Evolutionary conservation across 2,329 filamentous ascomycete genomes (phyloP).

Genomic region (Dactylellina drechsleri): DNA sequence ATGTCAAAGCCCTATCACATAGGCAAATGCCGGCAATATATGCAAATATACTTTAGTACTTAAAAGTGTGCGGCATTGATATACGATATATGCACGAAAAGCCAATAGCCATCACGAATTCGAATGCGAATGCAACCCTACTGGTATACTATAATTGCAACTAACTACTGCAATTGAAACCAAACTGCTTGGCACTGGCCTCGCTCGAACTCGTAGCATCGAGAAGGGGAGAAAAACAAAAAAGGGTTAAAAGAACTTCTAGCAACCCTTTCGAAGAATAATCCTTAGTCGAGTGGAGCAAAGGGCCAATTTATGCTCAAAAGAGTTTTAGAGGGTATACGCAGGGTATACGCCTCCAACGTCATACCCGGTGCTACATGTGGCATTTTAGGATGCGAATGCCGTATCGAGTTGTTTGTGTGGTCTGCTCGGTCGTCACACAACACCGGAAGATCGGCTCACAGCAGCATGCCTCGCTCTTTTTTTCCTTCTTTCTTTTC

Average conservation of each 20-base stretch:
- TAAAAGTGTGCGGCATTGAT: too few relatives aligned
- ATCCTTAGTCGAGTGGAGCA: slow-evolving; percentile 3
- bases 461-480: background rate
- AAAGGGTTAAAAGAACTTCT: background rate
- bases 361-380: slow-evolving; percentile 40
- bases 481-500: background rate
- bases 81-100: too few relatives aligned
- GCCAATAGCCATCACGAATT: too few relatives aligned
- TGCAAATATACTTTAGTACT: too few relatives aligned
- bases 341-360: slow-evolving; percentile 35
- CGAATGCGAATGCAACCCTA: too few relatives aligned
- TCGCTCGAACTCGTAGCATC: too few relatives aligned
- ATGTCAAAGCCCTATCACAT: too few relatives aligned
- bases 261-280: background rate
- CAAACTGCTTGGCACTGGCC: too few relatives aligned
- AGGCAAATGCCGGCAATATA: too few relatives aligned
- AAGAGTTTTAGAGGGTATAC: background rate
- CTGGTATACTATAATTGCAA: too few relatives aligned
- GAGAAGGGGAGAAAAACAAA: too few relatives aligned
- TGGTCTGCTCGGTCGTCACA: slow-evolving; percentile 33
- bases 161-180: too few relatives aligned
- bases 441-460: slow-evolving; percentile 49
- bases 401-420: slow-evolving; percentile 35
- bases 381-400: slow-evolving; percentile 41
- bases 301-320: slow-evolving; percentile 1